Evolutionary conservation across 257 asterid species (phyloP), one percentile per base, ranked within the genome.

Genomic region (Rauvolfia tetraphylla): DNA sequence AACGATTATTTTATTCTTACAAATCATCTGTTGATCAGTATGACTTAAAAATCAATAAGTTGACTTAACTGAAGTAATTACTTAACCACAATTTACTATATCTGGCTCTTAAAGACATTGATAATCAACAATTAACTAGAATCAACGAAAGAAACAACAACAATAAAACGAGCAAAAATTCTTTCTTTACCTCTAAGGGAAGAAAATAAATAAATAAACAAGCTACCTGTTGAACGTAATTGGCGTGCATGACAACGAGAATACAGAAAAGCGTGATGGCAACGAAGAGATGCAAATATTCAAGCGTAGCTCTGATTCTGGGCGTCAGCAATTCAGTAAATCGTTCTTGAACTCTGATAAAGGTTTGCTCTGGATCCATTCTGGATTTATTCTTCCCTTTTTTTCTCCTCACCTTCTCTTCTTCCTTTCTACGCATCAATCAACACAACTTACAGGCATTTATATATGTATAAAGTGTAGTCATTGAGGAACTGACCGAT

Each of bases 301-400:
- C 99, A 42, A 95, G 93, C 79, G 88, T 81, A 48, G 85, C 96
- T 83, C 99, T 85, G 80, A 95, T 88, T 83, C 85, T 87, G 31
- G 97, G 96, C 20, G 86, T 86, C 57, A 95, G 90, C 97, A 95
- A 83, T 90, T 95, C 96, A 5, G 98, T 84, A 71, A 95, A 95
- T 25, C 99, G 88, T 85, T 95, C 99, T 88, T 95, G 98, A 53
- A 95, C 98, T 82, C 99, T 85, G 59, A 95, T 95, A 80, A 92
- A 95, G 69, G 98, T 95, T 88, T 95, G 97, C 81, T 95, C 99
- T 53, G 98, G 97, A 92, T 95, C 99, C 99, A 95, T 95, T 27
- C 7, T 25, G 22, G n/a, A 33, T 36, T 7, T n/a, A n/a, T 38
- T 72, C 7, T 73, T n/a, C 62, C 73, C 56, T 27, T 1, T 13